These are phyloP conservation scores for Tranzscheliella williamsii DNA, from an alignment of 1,284 basidiomycete genomes.

Conservation along the genomic window DNA sequence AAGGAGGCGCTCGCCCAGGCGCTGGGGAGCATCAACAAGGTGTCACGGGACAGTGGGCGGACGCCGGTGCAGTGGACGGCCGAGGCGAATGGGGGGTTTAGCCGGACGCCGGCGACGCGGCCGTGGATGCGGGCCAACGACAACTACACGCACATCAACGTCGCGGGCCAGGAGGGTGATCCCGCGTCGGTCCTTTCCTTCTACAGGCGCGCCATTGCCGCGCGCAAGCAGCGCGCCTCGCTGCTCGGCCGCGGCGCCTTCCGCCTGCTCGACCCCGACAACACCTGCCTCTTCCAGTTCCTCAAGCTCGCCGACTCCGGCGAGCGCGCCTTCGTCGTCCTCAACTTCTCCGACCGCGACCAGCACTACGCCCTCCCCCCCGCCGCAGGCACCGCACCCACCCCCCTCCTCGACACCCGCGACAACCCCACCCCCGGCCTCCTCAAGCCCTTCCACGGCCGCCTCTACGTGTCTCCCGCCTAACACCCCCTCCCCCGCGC, in stretches of 20 bases:
- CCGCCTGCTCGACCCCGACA: constrained; percentile 63
- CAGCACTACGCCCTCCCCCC: constrained; percentile 22
- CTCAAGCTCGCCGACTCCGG: constrained; percentile 63
- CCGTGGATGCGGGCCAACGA: constrained; percentile 80
- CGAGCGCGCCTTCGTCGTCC: constrained; percentile 34
- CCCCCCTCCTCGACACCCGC: constrained; percentile 15
- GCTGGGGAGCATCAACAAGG: constrained; percentile 66
- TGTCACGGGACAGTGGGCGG: constrained; percentile 73
- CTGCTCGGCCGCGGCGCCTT: constrained; percentile 69
- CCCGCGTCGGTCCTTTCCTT: constrained; percentile 67
- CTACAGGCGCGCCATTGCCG: constrained; percentile 67
- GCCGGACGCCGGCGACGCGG: constrained; percentile 63
- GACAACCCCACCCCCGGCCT: constrained; percentile 6
- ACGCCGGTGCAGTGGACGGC: constrained; percentile 73
- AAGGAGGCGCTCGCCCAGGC: constrained; percentile 62
- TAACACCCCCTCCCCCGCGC: no score
- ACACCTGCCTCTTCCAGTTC: constrained; percentile 69
- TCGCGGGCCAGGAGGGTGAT: constrained; percentile 65
- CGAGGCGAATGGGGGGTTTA: constrained; percentile 70
- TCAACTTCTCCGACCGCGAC: constrained; percentile 37
- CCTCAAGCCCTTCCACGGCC: constrained; percentile 22
- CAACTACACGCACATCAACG: constrained; percentile 71
- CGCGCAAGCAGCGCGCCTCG: constrained; percentile 68
- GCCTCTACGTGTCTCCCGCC: constrained; percentile 22
- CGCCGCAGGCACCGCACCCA: constrained; percentile 4